Conservation (phyloP, 73 alveolate genomes). For the Paramecium pentaurelia region DNA sequence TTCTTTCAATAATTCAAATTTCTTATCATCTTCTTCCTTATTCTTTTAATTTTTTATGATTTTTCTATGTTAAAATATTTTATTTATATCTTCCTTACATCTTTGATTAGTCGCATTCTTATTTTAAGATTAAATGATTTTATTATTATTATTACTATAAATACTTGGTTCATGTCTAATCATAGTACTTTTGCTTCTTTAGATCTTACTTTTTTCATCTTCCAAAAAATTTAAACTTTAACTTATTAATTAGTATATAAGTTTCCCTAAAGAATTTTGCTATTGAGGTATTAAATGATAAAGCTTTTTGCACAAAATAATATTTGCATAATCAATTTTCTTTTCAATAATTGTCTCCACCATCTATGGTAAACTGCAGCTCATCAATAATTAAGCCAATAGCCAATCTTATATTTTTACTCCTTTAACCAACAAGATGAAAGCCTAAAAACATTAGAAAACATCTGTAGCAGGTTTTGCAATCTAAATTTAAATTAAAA, state of each 20-base stretch:
- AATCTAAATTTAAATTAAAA: not conserved
- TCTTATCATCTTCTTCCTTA: not conserved
- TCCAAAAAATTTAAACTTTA: conserved; percentile 3
- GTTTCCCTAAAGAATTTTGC: conserved; percentile 3
- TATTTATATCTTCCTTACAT: not conserved
- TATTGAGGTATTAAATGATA: not conserved
- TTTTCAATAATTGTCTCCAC: not conserved
- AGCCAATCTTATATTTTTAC: conserved; percentile 46
- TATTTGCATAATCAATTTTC: not conserved
- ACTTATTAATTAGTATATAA: not conserved
- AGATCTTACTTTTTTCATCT: not conserved
- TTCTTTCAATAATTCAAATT: not conserved
- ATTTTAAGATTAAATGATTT: not conserved
- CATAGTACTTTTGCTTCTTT: conserved; percentile 22
- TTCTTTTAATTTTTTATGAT: not conserved
- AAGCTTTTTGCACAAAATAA: conserved; percentile 10
- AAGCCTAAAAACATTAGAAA: not conserved
- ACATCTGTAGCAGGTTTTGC: conserved; percentile 43
- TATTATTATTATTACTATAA: not conserved
- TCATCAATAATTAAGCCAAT: conserved; percentile 12
- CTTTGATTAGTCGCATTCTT: not conserved
- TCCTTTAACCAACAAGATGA: conserved; percentile 20
- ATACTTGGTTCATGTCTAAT: not conserved
- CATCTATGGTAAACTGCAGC: conserved; percentile 14
- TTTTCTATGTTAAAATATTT: not conserved